Conservation (phyloP, 352 stramenopile genomes). For the Phytophthora chlamydospora region DNA sequence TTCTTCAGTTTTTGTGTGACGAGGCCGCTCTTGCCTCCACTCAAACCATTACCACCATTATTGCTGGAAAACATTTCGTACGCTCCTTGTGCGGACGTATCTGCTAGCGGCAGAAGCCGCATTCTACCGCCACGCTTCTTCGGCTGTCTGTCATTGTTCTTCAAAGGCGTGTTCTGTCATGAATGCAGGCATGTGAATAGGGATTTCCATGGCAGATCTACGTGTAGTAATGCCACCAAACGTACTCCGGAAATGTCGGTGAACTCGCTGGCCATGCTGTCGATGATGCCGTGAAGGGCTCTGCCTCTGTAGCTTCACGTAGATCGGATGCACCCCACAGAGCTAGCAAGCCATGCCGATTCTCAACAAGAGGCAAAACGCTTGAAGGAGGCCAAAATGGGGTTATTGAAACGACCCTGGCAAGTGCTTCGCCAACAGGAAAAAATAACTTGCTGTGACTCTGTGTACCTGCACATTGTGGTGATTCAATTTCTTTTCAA, state of each 20-base stretch:
- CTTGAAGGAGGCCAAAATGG: constrained; percentile 17
- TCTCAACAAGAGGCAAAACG: constrained; percentile 22
- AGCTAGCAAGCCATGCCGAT: constrained; percentile 40
- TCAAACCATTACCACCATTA: constrained; percentile 31
- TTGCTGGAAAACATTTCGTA: constrained; percentile 44
- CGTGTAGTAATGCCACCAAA: neutral
- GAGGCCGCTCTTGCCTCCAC: constrained; percentile 30
- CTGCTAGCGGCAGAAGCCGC: constrained; percentile 54
- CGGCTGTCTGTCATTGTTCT: constrained; percentile 40
- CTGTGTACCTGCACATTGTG: too few species aligned
- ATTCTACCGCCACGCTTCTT: constrained; percentile 65
- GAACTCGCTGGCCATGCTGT: constrained; percentile 54
- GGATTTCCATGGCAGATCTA: neutral
- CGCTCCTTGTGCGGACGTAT: constrained; percentile 32
- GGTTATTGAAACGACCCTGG: constrained; percentile 28
- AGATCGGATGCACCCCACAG: constrained; percentile 12
- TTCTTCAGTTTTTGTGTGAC: constrained; percentile 59
- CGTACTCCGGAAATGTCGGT: constrained; percentile 60
- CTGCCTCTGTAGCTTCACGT: constrained; percentile 18
- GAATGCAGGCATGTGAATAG: neutral
- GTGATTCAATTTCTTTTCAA: constrained; percentile 2
- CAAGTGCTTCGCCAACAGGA: constrained; percentile 9
- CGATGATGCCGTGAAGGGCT: constrained; percentile 5
- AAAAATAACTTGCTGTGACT: constrained; percentile 32
- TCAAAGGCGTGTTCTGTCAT: constrained; percentile 35